Percentiles rank a stretch among this genome's conserved stretches.
Evolutionary conservation across 768 basidiomycete species (phyloP).

Genomic region (Kwoniella dendrophila): DNA sequence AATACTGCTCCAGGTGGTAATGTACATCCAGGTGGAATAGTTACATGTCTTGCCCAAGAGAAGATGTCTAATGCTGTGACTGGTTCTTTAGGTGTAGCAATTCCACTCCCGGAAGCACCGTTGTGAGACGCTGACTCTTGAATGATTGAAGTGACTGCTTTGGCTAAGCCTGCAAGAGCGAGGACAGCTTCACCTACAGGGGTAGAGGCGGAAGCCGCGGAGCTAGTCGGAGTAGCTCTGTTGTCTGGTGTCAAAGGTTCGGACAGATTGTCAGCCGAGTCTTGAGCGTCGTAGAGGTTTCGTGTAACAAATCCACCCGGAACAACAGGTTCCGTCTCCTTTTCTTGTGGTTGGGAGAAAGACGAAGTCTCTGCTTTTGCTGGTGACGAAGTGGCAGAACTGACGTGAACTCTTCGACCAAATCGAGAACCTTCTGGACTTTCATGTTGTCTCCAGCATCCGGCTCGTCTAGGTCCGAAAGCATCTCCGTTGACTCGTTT

Average conservation of each 20-base stretch:
- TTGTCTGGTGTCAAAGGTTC: slow-evolving; percentile 32
- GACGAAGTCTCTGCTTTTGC: neutral
- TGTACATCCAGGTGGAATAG: slow-evolving; percentile 49
- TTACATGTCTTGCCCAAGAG: slow-evolving; percentile 49
- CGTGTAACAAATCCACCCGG: slow-evolving; percentile 28
- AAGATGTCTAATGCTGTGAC: slow-evolving; percentile 45
- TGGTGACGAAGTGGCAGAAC: neutral
- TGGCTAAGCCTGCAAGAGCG: neutral
- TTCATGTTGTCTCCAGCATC: slow-evolving; percentile 25
- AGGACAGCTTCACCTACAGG: slow-evolving; percentile 4
- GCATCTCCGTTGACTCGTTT: slow-evolving; percentile 24
- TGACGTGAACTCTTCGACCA: slow-evolving; percentile 7
- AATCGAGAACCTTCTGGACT: slow-evolving; percentile 5
- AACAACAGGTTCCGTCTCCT: slow-evolving; percentile 9
- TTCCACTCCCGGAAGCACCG: neutral
- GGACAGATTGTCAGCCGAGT: slow-evolving; percentile 15
- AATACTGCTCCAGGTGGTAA: slow-evolving; percentile 54
- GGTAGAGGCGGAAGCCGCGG: neutral
- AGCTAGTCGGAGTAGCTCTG: slow-evolving; percentile 1
- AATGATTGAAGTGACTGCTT: neutral
- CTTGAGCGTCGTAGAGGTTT: slow-evolving; percentile 21
- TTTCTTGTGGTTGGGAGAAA: neutral
- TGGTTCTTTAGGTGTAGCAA: slow-evolving; percentile 17
- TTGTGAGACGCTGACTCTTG: neutral
- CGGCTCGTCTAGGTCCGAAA: slow-evolving; percentile 22